These are phyloP conservation scores for Lathyrus sativus DNA, from an alignment of 306 rosid genomes.

Conservation along the genomic window DNA sequence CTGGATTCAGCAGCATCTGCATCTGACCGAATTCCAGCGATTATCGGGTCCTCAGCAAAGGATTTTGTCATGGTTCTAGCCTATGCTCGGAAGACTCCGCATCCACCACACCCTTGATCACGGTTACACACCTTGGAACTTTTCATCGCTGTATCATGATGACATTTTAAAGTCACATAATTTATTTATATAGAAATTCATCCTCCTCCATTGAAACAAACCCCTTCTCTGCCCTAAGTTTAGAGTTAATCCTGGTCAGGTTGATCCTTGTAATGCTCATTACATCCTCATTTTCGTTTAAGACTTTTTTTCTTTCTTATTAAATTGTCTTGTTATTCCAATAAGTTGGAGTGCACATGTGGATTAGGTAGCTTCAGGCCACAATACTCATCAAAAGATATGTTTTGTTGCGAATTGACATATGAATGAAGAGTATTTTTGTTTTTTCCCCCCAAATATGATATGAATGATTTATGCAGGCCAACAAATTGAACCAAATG, in stretches of 20 bases:
- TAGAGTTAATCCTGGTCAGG: conserved; percentile 32
- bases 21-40: conserved; percentile 57
- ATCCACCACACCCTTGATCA: conserved; percentile 51
- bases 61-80: conserved; percentile 86
- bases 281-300: conserved; percentile 33
- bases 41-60: conserved; percentile 87
- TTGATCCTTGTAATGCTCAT: conserved; percentile 36
- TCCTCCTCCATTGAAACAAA: conserved; percentile 14
- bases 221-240: conserved; percentile 19
- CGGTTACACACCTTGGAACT: conserved; percentile 26
- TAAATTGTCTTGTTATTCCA: conserved; percentile 15
- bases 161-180: conserved; percentile 3
- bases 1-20: conserved; percentile 62
- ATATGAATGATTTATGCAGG: conserved; percentile 13
- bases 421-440: conserved; percentile 22
- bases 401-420: conserved; percentile 34
- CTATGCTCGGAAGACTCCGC: conserved; percentile 65
- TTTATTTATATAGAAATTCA: conserved; percentile 25
- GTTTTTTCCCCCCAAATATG: background rate
- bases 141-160: conserved; percentile 26
- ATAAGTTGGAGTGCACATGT: conserved; percentile 36
- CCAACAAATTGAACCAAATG: too few relatives aligned
- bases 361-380: conserved; percentile 31
- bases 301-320: background rate
- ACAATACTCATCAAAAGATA: conserved; percentile 37